Evolutionary conservation across 1,139 yeast genomes (phyloP).

Genomic region (Scheffersomyces illinoinensis): DNA sequence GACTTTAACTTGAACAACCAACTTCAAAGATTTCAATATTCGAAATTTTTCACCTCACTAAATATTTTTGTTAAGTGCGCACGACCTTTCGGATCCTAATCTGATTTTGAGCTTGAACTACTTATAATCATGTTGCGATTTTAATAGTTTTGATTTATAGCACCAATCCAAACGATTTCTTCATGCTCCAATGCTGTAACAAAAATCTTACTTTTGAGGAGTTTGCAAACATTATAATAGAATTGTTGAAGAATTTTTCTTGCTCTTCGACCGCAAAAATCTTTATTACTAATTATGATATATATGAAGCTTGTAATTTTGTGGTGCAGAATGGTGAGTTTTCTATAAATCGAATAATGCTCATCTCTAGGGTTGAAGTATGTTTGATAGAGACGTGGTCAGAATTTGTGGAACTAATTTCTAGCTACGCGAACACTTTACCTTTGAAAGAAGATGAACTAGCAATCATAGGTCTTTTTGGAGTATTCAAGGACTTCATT

Average conservation of each 20-base stretch:
- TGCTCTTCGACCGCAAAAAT: slow-evolving; percentile 1
- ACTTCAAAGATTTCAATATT: neutral
- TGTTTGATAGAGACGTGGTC: slow-evolving; percentile 8
- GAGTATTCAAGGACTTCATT: neutral
- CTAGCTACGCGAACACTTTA: neutral
- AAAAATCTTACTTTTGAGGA: neutral
- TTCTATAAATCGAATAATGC: slow-evolving; percentile 5
- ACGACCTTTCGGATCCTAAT: neutral
- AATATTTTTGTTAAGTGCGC: neutral
- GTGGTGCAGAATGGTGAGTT: neutral
- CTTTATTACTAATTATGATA: slow-evolving; percentile 9
- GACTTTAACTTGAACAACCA: too few relatives aligned
- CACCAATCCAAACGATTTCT: neutral
- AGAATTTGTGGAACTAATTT: slow-evolving; percentile 5
- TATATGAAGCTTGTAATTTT: slow-evolving; percentile 2
- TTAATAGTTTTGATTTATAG: neutral
- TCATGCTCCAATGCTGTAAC: neutral
- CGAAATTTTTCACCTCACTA: neutral
- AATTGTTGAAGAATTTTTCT: neutral
- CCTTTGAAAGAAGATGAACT: neutral
- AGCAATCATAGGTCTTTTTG: neutral
- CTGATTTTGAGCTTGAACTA: too few relatives aligned
- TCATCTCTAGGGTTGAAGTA: slow-evolving; percentile 4
- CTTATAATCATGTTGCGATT: neutral
- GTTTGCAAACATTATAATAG: neutral